These are phyloP conservation scores for Endocladia muricata DNA, from an alignment of 31 red algal genomes.

Conservation along the genomic window DNA sequence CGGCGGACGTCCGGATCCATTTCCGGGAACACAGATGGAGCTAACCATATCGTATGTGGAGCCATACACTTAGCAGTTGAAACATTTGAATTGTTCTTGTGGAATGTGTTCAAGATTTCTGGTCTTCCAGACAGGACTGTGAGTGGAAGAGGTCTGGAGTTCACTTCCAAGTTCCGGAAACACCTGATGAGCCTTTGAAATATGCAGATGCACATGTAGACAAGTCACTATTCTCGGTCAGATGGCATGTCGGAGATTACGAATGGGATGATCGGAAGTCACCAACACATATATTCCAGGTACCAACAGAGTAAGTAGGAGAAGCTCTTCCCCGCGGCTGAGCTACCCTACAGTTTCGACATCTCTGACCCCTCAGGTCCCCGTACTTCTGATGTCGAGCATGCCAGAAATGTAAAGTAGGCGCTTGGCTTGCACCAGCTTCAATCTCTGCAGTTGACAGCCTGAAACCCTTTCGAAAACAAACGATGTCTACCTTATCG, in stretches of 20 bases:
- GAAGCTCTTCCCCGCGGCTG: background rate
- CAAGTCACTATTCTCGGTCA: background rate
- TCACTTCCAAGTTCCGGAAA: constrained; percentile 13
- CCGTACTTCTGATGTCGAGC: background rate
- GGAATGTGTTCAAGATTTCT: background rate
- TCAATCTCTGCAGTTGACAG: background rate
- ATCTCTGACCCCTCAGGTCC: background rate
- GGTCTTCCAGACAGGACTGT: background rate
- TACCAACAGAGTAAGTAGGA: background rate
- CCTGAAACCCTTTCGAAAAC: background rate
- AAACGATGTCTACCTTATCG: background rate
- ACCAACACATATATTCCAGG: background rate
- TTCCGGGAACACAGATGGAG: too few relatives aligned
- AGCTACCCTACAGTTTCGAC: background rate
- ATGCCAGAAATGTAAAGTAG: background rate
- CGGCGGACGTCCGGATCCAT: too few relatives aligned
- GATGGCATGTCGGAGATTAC: background rate
- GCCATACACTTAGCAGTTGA: background rate
- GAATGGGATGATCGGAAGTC: background rate
- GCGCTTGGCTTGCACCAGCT: background rate
- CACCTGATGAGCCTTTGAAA: background rate
- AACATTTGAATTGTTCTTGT: background rate
- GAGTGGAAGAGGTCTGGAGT: background rate
- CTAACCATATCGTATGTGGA: background rate
- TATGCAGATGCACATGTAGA: background rate